These are phyloP conservation scores for Pestalotiopsis sp. DNA, from an alignment of 2,329 filamentous ascomycete species.

Conservation along the genomic window DNA sequence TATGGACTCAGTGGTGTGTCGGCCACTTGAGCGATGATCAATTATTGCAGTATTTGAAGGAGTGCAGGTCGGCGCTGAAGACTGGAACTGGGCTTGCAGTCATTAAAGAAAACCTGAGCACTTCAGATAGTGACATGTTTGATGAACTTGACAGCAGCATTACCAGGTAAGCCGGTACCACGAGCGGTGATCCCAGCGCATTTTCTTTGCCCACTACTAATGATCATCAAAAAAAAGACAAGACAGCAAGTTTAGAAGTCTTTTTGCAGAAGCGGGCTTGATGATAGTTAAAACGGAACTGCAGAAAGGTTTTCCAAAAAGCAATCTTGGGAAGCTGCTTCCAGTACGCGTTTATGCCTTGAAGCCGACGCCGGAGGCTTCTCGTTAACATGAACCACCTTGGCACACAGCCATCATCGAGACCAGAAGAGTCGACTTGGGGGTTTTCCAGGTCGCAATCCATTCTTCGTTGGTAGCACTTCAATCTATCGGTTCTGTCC, in stretches of 20 bases:
- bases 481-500: too few relatives aligned
- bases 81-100: conserved; percentile 58
- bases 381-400: background rate
- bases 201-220: background rate
- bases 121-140: conserved; percentile 64
- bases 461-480: too few relatives aligned
- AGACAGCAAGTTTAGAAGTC: conserved; percentile 67
- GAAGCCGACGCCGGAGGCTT: conserved; percentile 41
- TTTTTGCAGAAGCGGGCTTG: conserved; percentile 73
- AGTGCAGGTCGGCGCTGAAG: conserved; percentile 51
- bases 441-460: too few relatives aligned
- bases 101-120: conserved; percentile 78
- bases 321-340: conserved; percentile 48
- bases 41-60: conserved; percentile 65
- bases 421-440: too few relatives aligned
- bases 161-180: conserved; percentile 53
- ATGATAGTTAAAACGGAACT: conserved; percentile 70
- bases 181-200: background rate
- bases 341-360: conserved; percentile 81
- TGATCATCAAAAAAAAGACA: background rate
- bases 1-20: conserved; percentile 92
- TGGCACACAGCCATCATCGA: too few relatives aligned
- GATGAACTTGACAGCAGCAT: conserved; percentile 78
- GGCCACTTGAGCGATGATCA: conserved; percentile 79
- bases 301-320: conserved; percentile 56